These are phyloP conservation scores for Hygrophorus russula DNA, from an alignment of 768 basidiomycete species.

Conservation along the genomic window DNA sequence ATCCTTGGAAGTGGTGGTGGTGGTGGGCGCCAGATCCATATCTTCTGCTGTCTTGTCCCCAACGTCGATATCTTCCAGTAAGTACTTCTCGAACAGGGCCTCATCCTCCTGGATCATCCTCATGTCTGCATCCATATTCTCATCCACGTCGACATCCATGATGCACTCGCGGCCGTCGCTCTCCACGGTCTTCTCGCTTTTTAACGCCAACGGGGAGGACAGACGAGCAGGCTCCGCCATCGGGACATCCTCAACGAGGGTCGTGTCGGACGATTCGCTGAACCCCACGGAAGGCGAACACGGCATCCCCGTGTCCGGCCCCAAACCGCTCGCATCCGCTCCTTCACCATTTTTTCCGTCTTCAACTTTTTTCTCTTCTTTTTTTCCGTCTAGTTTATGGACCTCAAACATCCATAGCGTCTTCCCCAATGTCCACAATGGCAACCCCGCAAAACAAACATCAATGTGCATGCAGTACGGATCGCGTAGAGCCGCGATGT, in stretches of 20 bases:
- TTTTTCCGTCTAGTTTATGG: constrained; percentile 18
- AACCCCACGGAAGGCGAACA: constrained; percentile 22
- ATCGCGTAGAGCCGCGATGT: constrained; percentile 47
- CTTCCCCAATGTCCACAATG: constrained; percentile 59
- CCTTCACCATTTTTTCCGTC: constrained; percentile 15
- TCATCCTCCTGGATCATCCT: neutral
- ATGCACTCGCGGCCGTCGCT: constrained; percentile 9
- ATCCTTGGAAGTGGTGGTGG: neutral
- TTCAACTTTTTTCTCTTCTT: constrained; percentile 1
- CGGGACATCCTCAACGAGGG: constrained; percentile 40
- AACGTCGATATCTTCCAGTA: neutral
- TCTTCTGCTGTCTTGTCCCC: neutral
- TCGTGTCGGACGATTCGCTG: constrained; percentile 40
- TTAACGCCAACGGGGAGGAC: too few species aligned
- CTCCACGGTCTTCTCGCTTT: constrained; percentile 2
- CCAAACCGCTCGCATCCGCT: constrained; percentile 16
- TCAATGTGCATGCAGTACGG: constrained; percentile 47
- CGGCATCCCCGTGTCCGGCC: constrained; percentile 20
- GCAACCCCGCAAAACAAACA: constrained; percentile 43
- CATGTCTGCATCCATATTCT: neutral
- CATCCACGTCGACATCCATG: constrained; percentile 4
- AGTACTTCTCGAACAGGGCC: neutral
- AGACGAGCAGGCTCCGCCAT: constrained; percentile 16
- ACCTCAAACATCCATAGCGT: constrained; percentile 54
- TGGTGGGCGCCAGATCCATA: constrained; percentile 4